Base-by-base conservation (phyloP, 2,329 filamentous ascomycete species). In the Aspergillus ustus region DNA sequence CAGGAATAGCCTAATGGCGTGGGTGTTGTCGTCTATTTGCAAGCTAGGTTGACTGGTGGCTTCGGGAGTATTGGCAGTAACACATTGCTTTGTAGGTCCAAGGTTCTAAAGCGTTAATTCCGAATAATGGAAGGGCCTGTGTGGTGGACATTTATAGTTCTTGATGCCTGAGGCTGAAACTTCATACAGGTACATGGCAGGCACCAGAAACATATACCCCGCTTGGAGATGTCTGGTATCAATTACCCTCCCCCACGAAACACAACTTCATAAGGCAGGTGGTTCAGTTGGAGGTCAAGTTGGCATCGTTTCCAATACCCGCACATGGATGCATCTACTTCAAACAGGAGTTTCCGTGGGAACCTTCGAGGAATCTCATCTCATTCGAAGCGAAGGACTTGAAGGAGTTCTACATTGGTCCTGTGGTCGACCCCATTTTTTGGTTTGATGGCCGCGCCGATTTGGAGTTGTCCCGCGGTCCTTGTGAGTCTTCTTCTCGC, bases 161-260 rank as follows among this genome's bases (percentile, higher is more conserved):
- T 4, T 25, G 22, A 4, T 25, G 25, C 25, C 25, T 25, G 25
- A 25, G 25, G 25, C 3, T n/a, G n/a, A n/a, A n/a, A n/a, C n/a
- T n/a, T n/a, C n/a, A n/a, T n/a, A n/a, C n/a, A n/a, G n/a, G n/a
- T n/a, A n/a, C n/a, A n/a, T n/a, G n/a, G n/a, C n/a, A n/a, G n/a
- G n/a, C n/a, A n/a, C n/a, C n/a, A n/a, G n/a, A n/a, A n/a, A n/a
- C n/a, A n/a, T n/a, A 17, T 46, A 9, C 8, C 3, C 44, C 4
- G 44, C 51, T 63, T 51, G 52, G 7, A 9, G 44, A 29, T 17
- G 13, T 40, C 2, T 63, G 60, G 60, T 52, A 51, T 51, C 7
- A 20, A 20, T 46, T 52, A 25, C 20, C 55, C 25, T 28, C 17
- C 43, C 7, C 31, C 2, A 37, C n/a, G 7, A 51, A 52, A 8